Base-by-base conservation (phyloP, 2,329 filamentous ascomycete genomes). In the Xylaria hypoxylon region DNA sequence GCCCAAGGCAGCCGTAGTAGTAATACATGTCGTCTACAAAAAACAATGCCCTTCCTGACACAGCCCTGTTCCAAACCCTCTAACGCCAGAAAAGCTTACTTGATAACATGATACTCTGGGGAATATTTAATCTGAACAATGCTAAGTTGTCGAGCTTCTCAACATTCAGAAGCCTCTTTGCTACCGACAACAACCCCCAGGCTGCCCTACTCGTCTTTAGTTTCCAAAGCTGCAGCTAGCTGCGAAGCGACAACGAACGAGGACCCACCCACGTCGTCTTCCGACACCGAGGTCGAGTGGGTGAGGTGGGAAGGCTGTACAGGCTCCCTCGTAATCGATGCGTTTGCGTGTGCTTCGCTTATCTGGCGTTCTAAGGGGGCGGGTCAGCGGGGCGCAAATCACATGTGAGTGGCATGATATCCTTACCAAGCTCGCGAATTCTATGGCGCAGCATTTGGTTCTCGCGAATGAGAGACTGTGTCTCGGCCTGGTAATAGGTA, bases 401-500 rank as follows among this genome's bases (percentile, higher is more conserved):
- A 19, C 11, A 38, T 15, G 3, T 17, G 17, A 17, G 24, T 48
- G 45, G 17, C 24, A 52, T 15, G 35, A 33, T n/a, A 38, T 19
- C 42, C 66, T 64, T 80, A 91, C 90, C 91, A 15, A 94, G 80
- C 73, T 94, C 91, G 40, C 90, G 85, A 65, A 94, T 92, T 55
- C 92, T 85, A 76, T 90, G 85, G 68, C 90, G 89, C 58, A 95
- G 81, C 92, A 95, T 94, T 79, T 94, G 92, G 72, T 94, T 95
- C 80, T 94, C 92, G 28, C 92, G 84, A 24, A 89, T 86, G 73
- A 95, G 79, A 80, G 88, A 93, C 79, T 93, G 90, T 1, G 91
- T 93, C 79, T 95, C 92, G 4, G 92, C 92, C 77, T 94, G 91
- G 74, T 94, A 94, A 77, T 93, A 94, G 0, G 90, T 89, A 69